These are phyloP conservation scores for Oryza officinalis DNA, from an alignment of 176 grass and related monocot species.

Conservation along the genomic window DNA sequence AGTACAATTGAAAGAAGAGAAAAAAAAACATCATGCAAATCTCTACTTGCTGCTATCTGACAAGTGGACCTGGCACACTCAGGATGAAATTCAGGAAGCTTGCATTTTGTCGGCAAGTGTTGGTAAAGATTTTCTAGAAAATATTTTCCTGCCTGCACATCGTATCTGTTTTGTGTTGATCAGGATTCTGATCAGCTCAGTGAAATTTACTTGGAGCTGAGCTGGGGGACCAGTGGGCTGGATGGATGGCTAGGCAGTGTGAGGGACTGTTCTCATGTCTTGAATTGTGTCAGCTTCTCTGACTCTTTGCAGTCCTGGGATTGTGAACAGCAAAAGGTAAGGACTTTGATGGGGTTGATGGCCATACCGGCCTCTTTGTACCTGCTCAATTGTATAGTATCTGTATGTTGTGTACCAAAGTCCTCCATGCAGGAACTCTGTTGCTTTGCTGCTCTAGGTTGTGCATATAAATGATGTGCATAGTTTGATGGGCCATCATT, in stretches of 20 bases:
- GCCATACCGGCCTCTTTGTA: background rate
- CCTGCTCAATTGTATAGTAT: background rate
- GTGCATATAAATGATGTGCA: background rate
- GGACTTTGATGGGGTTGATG: background rate
- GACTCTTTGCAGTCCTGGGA: background rate
- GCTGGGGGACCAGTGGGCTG: background rate
- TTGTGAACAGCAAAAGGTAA: background rate
- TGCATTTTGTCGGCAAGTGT: background rate
- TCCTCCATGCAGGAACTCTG: background rate
- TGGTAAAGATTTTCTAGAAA: background rate
- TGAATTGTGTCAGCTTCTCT: conserved; percentile 21
- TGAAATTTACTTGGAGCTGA: conserved; percentile 15
- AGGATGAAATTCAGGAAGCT: background rate
- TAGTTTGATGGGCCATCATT: background rate
- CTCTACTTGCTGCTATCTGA: background rate
- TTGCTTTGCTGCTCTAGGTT: background rate
- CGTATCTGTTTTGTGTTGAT: background rate
- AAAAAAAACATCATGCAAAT: background rate
- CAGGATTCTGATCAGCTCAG: conserved; percentile 1
- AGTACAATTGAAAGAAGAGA: conserved; percentile 10
- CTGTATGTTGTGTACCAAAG: background rate
- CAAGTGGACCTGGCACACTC: conserved; percentile 2
- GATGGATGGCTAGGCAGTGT: background rate
- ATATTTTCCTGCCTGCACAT: background rate
- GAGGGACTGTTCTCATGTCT: background rate